A percentile compares a stretch with the other conserved stretches of the same genome.
phyloP scores from a whole-genome alignment of 2,329 filamentous ascomycete species.

The Verticillium nonalfalfae region DNA sequence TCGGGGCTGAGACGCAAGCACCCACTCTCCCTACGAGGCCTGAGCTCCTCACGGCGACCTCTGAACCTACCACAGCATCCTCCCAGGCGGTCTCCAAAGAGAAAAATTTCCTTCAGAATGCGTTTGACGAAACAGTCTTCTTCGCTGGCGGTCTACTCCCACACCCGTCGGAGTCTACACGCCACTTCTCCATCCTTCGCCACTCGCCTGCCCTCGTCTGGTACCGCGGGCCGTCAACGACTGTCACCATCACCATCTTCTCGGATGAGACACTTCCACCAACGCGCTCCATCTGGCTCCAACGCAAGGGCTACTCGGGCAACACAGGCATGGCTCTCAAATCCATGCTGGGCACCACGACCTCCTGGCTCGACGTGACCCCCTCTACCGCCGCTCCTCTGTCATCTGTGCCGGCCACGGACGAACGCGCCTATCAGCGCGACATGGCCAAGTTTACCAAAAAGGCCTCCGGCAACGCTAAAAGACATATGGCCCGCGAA shows the following conservation, averaged over 20 bases:
- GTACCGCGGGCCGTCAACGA: conserved; percentile 60
- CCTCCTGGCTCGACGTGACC: conserved; percentile 63
- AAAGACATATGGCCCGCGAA: conserved; percentile 49
- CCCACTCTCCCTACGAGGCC: background rate
- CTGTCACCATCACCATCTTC: conserved; percentile 59
- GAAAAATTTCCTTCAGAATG: conserved; percentile 34
- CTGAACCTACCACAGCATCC: background rate
- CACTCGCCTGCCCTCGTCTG: conserved; percentile 60
- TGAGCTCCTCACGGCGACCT: background rate
- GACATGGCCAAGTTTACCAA: conserved; percentile 60
- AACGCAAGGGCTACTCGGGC: conserved; percentile 62
- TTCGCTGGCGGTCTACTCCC: conserved; percentile 59
- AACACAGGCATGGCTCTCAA: conserved; percentile 63
- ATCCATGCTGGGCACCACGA: conserved; percentile 51
- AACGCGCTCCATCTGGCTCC: conserved; percentile 58
- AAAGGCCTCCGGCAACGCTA: conserved; percentile 39
- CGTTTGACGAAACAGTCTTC: conserved; percentile 53
- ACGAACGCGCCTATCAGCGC: conserved; percentile 62
- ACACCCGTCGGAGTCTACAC: conserved; percentile 58
- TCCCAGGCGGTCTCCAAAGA: background rate
- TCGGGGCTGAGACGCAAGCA: background rate
- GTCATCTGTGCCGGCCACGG: conserved; percentile 43
- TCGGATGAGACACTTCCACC: conserved; percentile 48
- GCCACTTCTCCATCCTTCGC: conserved; percentile 59
- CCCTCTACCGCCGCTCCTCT: conserved; percentile 40